phyloP scores from a whole-genome alignment of 2,329 filamentous ascomycete species.

The Penicillium thymicola region DNA sequence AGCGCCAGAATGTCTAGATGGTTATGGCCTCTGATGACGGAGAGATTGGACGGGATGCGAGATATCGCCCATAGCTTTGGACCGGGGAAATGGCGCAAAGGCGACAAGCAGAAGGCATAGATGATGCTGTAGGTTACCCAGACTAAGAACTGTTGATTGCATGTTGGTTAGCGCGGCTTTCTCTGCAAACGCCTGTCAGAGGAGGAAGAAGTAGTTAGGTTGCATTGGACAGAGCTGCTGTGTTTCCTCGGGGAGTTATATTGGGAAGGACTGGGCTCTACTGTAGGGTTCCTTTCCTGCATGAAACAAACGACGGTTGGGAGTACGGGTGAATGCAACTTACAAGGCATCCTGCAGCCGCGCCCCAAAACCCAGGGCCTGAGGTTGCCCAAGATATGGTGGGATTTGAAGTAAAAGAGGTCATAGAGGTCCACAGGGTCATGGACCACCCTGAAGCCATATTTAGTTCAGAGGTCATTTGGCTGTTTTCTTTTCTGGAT shows the following conservation, averaged over 20 bases:
- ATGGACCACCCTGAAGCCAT: constrained; percentile 9
- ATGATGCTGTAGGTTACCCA: constrained; percentile 7
- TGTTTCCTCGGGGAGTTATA: not conserved
- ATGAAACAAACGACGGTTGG: constrained; percentile 1
- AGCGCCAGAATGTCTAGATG: constrained; percentile 26
- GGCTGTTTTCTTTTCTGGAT: not conserved
- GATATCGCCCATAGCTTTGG: constrained; percentile 27
- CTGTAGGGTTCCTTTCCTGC: constrained; percentile 14
- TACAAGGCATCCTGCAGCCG: constrained; percentile 19
- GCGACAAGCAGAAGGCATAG: constrained; percentile 24
- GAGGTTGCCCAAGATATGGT: constrained; percentile 11
- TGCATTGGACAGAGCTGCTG: not conserved
- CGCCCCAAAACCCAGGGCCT: constrained; percentile 12
- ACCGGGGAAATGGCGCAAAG: constrained; percentile 28
- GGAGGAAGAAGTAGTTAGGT: not conserved
- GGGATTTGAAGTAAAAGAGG: not conserved
- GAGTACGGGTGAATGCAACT: constrained; percentile 19
- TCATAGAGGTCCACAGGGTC: not conserved
- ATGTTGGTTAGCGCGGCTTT: not conserved
- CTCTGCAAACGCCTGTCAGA: not conserved
- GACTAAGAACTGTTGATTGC: constrained; percentile 1
- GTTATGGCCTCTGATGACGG: constrained; percentile 21
- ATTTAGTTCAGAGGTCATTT: not conserved
- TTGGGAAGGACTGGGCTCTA: not conserved
- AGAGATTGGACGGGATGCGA: constrained; percentile 20